A percentile compares a stretch with the other conserved stretches of the same genome.
Evolutionary conservation across 345 rosid species (phyloP).

Genomic region (Ailanthus altissimus): DNA sequence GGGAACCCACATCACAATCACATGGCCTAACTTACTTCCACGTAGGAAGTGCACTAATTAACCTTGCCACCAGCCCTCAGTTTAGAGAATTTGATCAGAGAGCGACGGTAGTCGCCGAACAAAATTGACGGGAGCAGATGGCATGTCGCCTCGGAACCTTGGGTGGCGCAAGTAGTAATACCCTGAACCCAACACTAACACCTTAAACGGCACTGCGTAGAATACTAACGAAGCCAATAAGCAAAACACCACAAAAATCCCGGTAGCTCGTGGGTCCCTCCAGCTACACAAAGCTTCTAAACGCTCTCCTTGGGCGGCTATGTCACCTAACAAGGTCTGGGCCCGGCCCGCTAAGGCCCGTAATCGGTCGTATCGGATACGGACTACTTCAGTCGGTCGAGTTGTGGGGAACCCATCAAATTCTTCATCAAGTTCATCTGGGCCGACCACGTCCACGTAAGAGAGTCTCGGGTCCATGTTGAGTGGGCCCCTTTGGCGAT

Average conservation of each 20-base stretch:
- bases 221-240: conserved; percentile 62
- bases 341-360: conserved; percentile 86
- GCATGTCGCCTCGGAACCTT: conserved; percentile 86
- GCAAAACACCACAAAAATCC: conserved; percentile 72
- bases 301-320: conserved; percentile 87
- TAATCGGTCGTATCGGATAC: conserved; percentile 68
- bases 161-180: conserved; percentile 83
- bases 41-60: conserved; percentile 12
- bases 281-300: conserved; percentile 75
- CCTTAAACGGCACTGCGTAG: conserved; percentile 70
- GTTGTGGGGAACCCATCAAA: conserved; percentile 77
- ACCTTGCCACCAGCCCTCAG: not conserved
- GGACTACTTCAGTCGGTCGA: conserved; percentile 55
- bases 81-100: conserved; percentile 73
- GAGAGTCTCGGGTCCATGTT: conserved; percentile 67
- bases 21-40: not conserved
- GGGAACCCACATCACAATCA: not conserved
- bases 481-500: conserved; percentile 47
- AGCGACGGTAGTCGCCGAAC: conserved; percentile 84
- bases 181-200: conserved; percentile 58
- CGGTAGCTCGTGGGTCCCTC: conserved; percentile 90
- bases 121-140: conserved; percentile 66
- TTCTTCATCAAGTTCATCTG: conserved; percentile 86
- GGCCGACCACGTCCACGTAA: conserved; percentile 58
- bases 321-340: conserved; percentile 74